These are phyloP conservation scores for Tephrocybe sp. DNA, from an alignment of 768 basidiomycete species.

Conservation along the genomic window DNA sequence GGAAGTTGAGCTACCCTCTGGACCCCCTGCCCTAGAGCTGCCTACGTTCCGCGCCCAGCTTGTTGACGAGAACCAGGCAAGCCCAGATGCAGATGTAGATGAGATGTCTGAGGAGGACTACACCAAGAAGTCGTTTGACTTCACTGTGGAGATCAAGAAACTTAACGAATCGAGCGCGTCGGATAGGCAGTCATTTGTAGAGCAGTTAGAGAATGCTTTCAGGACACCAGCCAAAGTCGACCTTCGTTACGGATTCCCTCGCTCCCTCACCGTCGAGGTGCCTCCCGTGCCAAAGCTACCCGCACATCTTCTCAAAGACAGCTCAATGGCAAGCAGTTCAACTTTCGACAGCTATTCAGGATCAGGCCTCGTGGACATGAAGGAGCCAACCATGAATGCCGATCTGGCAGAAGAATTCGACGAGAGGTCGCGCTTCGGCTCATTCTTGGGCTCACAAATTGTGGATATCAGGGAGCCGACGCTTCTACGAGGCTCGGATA, in stretches of 20 bases:
- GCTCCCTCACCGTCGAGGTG: conserved; percentile 34
- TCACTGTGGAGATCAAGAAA: conserved; percentile 73
- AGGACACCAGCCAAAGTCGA: conserved; percentile 72
- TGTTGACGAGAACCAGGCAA: conserved; percentile 43
- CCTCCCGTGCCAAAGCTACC: conserved; percentile 58
- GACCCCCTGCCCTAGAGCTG: conserved; percentile 22
- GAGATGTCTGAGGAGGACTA: conserved; percentile 54
- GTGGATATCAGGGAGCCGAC: conserved; percentile 36
- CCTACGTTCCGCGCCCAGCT: conserved; percentile 45
- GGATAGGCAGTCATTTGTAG: conserved; percentile 74
- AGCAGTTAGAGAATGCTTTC: conserved; percentile 81
- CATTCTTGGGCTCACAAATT: conserved; percentile 27
- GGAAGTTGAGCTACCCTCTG: conserved; percentile 32
- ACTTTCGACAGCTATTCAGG: conserved; percentile 16
- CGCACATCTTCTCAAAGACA: conserved; percentile 13
- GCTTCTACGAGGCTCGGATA: conserved; percentile 37
- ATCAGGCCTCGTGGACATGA: conserved; percentile 27
- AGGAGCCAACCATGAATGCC: conserved; percentile 27
- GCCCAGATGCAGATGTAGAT: conserved; percentile 38
- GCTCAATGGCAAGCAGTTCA: conserved; percentile 12
- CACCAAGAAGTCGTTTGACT: conserved; percentile 82
- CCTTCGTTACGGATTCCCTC: conserved; percentile 46
- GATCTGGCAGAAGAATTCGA: conserved; percentile 14
- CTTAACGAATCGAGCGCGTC: conserved; percentile 71
- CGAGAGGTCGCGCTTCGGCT: conserved; percentile 22